Conservation (phyloP, 176 grass and related monocot species). For the Poa pratensis region DNA sequence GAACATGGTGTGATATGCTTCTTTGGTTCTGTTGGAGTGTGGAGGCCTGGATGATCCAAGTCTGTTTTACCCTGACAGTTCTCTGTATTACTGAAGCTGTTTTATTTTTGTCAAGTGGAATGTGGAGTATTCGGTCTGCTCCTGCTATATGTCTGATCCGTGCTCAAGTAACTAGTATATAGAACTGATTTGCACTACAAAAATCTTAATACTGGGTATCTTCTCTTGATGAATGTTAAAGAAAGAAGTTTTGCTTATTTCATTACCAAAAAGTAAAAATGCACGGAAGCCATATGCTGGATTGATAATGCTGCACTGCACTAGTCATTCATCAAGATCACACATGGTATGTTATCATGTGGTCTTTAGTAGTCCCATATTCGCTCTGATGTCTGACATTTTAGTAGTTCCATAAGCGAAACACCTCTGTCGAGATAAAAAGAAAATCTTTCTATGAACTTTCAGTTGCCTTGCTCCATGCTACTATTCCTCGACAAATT, state of each 20-base stretch:
- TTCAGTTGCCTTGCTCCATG: not conserved
- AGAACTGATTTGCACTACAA: not conserved
- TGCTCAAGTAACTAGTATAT: not conserved
- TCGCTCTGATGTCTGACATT: not conserved
- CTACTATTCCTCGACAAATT: not conserved
- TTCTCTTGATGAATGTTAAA: not conserved
- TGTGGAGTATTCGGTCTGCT: not conserved
- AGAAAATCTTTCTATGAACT: not conserved
- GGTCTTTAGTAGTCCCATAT: not conserved
- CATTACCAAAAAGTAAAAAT: not conserved
- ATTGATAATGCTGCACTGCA: not conserved
- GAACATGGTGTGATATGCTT: conserved; percentile 31
- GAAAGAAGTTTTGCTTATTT: not conserved
- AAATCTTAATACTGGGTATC: not conserved
- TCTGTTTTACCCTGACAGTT: conserved; percentile 5
- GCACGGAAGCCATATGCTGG: not conserved
- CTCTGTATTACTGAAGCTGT: not conserved
- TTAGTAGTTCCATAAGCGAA: not conserved
- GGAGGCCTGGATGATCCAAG: not conserved
- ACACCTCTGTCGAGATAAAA: not conserved
- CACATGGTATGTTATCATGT: not conserved
- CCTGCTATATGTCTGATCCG: not conserved
- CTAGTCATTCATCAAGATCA: conserved; percentile 7
- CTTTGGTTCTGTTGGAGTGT: conserved; percentile 17
- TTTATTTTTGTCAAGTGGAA: conserved; percentile 18